Conservation (phyloP, 2,329 filamentous ascomycete species). For the Pestalotiopsis fici region DNA sequence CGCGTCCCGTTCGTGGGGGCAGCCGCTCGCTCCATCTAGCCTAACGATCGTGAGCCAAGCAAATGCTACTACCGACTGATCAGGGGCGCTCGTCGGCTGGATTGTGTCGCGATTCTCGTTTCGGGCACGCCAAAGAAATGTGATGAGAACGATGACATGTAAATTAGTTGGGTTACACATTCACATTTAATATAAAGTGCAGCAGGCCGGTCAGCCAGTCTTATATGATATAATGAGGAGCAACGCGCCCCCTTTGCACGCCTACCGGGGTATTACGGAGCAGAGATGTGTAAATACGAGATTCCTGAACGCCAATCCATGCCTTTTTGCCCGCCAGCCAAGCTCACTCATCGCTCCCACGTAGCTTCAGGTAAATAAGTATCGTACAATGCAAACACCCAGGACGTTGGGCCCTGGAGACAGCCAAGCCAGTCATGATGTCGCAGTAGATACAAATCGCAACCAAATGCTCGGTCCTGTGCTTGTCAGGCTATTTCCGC, state of each 20-base stretch:
- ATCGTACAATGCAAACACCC: background rate
- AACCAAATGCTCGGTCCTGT: background rate
- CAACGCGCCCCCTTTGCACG: slow-evolving; percentile 4
- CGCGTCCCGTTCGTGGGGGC: background rate
- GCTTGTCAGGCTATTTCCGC: slow-evolving; percentile 33
- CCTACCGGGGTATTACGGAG: slow-evolving; percentile 1
- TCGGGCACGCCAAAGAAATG: background rate
- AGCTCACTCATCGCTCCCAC: background rate
- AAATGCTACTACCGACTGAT: background rate
- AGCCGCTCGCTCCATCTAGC: background rate
- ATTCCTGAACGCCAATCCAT: slow-evolving; percentile 11
- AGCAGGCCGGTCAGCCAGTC: background rate
- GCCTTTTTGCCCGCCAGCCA: background rate
- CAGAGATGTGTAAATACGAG: slow-evolving; percentile 11
- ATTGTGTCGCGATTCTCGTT: background rate
- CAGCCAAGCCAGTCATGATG: background rate
- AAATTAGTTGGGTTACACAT: background rate
- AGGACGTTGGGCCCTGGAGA: background rate
- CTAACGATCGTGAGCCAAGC: background rate
- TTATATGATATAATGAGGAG: slow-evolving; percentile 1
- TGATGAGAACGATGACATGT: background rate
- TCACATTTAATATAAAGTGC: background rate
- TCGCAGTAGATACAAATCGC: background rate
- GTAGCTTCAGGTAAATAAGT: background rate
- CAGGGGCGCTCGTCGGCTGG: background rate